Base-by-base conservation (phyloP, 2,329 filamentous ascomycete species). In the Sporothrix dimorphospora region DNA sequence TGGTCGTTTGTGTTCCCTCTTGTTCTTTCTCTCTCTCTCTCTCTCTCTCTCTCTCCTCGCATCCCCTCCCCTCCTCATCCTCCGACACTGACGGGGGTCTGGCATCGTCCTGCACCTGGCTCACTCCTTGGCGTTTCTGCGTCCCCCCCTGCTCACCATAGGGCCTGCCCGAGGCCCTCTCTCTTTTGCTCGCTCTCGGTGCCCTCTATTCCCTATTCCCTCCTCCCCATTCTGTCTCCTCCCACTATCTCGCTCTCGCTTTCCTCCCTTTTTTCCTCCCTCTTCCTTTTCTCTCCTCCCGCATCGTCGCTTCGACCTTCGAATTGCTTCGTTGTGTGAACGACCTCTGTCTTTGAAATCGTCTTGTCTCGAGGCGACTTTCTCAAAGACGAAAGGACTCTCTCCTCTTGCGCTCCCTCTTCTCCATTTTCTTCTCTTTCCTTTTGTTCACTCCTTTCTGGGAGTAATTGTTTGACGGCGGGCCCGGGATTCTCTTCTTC, bases 381-480 rank as follows among this genome's bases (percentile, higher is more conserved):
- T 66, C n/a, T 14, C 65, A 53, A 67, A 21, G 65, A 51, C 65
- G 19, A 21, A 53, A 27, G 11, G 65, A 38, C 34, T 27, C 24
- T 40, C 45, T 57, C 30, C 21, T 51, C 12, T n/a, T n/a, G 16
- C 69, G 21, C 5, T 55, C 63, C 8, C 45, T 27, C 16, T 7
- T 19, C 51, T 19, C 47, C 24, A 34, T 7, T 66, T 27, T 3
- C 42, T 27, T 34, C 5, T 30, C 40, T 38, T 27, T 63, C 34
- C 24, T n/a, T 34, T 38, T 55, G 61, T 66, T 49, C 42, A 47
- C 63, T 51, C 27, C 19, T n/a, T 67, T 67, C 16, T 12, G 21
- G 24, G 65, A 38, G 65, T 67, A 38, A 72, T 34, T 40, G 42
- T 72, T 59, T 59, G 73, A 79, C 77, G 77, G 76, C 76, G 57